Conservation (phyloP, 176 grass and related monocot species). For the Triticum timopheevii region DNA sequence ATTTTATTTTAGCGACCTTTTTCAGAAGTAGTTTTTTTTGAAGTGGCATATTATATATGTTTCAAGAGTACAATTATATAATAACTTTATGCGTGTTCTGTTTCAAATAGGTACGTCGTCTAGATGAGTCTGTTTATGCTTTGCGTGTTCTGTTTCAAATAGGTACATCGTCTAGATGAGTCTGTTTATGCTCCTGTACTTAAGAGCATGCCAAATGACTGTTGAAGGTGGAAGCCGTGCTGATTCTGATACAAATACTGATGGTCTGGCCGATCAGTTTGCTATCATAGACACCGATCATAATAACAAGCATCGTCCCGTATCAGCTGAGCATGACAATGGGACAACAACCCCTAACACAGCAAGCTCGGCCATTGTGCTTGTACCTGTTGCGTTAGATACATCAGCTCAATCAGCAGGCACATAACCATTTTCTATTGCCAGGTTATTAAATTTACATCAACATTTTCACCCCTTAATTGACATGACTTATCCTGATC, state of each 20-base stretch:
- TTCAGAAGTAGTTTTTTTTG: not conserved
- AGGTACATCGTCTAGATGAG: not conserved
- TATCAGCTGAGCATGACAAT: not conserved
- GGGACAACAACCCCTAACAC: too few species aligned
- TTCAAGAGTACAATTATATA: too few species aligned
- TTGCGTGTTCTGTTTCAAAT: too few species aligned
- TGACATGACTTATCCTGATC: too few species aligned
- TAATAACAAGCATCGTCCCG: not conserved
- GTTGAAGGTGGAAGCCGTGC: not conserved
- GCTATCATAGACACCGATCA: not conserved
- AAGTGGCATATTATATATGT: not conserved
- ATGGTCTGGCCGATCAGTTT: not conserved
- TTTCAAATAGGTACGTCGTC: not conserved
- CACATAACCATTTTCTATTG: not conserved
- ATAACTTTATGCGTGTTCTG: not conserved
- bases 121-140: not conserved
- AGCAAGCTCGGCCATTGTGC: not conserved
- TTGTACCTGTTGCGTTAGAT: not conserved
- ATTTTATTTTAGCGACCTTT: not conserved
- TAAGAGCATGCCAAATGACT: not conserved
- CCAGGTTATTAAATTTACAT: not conserved
- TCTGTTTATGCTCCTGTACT: not conserved
- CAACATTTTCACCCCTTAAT: too few species aligned
- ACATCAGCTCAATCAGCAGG: not conserved
- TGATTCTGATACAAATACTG: not conserved